Base-by-base conservation (phyloP, 2,329 filamentous ascomycete species). In the Eutypa lata region DNA sequence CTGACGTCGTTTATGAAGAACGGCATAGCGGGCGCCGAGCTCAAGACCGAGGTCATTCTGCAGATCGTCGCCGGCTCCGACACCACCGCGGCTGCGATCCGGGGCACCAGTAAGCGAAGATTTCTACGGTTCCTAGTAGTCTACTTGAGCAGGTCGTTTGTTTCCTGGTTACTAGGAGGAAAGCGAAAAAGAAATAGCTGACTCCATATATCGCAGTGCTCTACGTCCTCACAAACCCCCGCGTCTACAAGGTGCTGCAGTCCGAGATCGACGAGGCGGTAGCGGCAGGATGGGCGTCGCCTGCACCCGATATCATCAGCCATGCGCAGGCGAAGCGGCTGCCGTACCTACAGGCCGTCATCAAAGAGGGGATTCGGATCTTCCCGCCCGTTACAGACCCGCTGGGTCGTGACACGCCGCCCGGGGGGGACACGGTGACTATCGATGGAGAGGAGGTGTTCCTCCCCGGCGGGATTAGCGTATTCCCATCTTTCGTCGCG, bases 11-110 rank as follows among this genome's bases (percentile, higher is more conserved):
- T 67, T 22, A 55, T 68, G 18, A 54, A 58, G 11, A 59, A 68
- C 24, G 65, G 65, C 0, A 16, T 70, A 4, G 26, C 2, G 1
- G 63, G 58, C 7, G 53, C 60, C 7, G 61, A 68, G 13, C 52
- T 71, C 6, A 8, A 66, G 57, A 58, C 67, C 7, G 71, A 74
- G 45, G 64, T 70, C 26, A 66, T 69, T 1, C 61, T 73, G 0
- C 65, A 73, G 31, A 69, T 73, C 52, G 70, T 77, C 2, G 82
- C 81, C 0, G 82, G 82, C 1, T 79, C 80, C 0, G 82, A 85
- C 56, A 83, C 80, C 1, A 80, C 79, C 0, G 76, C 79, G 0
- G 77, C 73, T 0, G 76, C 74, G 0, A 68, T 84, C 1, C 73
- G 76, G 0, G 68, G 73, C 24, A 76, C 70, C 7, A 48, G n/a